Evolutionary conservation across 805 yeast genomes (phyloP).

Genomic region (Wickerhamiella azyma): DNA sequence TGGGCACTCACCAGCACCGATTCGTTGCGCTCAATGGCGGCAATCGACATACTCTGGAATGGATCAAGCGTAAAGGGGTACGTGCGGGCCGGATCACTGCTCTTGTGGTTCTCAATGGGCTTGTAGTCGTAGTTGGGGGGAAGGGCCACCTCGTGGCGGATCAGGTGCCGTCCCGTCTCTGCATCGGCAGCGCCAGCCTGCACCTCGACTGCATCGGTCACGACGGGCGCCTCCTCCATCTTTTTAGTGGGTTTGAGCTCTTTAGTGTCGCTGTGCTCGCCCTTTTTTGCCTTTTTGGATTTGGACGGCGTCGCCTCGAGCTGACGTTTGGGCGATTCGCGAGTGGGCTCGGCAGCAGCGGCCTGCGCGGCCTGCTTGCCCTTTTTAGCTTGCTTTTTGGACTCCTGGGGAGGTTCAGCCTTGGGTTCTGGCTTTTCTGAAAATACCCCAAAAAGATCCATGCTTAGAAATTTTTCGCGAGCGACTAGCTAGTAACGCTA

Average conservation of each 20-base stretch:
- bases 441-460: conserved; percentile 21
- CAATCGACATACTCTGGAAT: conserved; percentile 91
- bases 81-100: conserved; percentile 65
- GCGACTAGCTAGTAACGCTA: too few relatives aligned
- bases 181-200: conserved; percentile 14
- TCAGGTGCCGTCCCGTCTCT: conserved; percentile 52
- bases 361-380: background rate
- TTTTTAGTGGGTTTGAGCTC: background rate
- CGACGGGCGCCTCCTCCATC: conserved; percentile 10
- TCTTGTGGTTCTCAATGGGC: conserved; percentile 79
- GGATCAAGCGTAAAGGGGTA: conserved; percentile 94
- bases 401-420: background rate
- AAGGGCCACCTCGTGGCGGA: conserved; percentile 92
- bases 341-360: background rate
- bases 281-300: background rate
- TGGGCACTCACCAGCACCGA: conserved; percentile 95
- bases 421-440: conserved; percentile 13
- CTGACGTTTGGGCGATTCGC: background rate
- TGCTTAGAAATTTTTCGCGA: conserved; percentile 7
- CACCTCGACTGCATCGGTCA: conserved; percentile 19
- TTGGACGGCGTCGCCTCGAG: background rate
- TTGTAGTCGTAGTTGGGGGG: conserved; percentile 82
- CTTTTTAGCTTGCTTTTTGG: background rate
- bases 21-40: conserved; percentile 89
- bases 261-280: background rate